Percentiles rank a stretch among this genome's conserved stretches.
These are phyloP conservation scores for Chlamydomonas eustigma DNA, from an alignment of 139 green algal species.

Conservation along the genomic window DNA sequence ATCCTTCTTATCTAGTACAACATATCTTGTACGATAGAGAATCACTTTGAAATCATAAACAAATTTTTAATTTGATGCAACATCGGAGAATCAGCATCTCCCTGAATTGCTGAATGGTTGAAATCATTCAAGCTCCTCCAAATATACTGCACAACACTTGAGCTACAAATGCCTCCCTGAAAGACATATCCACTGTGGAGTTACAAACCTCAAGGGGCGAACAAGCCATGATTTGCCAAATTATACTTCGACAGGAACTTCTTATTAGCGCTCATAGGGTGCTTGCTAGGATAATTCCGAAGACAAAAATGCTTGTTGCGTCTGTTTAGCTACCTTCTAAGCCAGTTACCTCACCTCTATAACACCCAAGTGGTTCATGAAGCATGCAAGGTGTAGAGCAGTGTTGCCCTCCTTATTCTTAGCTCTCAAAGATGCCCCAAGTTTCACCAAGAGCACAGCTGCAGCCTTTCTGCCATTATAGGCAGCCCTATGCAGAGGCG, in stretches of 20 bases:
- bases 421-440: conserved; percentile 18
- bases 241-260: neutral
- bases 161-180: too few species aligned
- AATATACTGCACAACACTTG: too few species aligned
- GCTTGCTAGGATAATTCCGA: neutral
- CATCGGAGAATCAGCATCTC: too few species aligned
- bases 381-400: conserved; percentile 44
- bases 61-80: too few species aligned
- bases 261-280: neutral
- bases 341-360: conserved; percentile 20
- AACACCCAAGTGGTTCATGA: conserved; percentile 37
- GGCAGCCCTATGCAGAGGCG: conserved; percentile 40
- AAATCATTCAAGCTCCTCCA: too few species aligned
- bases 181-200: too few species aligned
- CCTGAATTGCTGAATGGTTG: too few species aligned
- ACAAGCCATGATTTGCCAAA: neutral
- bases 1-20: too few species aligned
- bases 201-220: neutral
- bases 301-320: too few species aligned
- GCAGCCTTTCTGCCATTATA: conserved; percentile 44
- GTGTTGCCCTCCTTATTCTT: conserved; percentile 51
- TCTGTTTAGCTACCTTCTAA: too few species aligned
- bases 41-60: too few species aligned
- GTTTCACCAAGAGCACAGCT: conserved; percentile 8
- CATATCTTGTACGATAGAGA: too few species aligned